phyloP scores from a whole-genome alignment of 306 rosid genomes.

The Fagus sylvatica region DNA sequence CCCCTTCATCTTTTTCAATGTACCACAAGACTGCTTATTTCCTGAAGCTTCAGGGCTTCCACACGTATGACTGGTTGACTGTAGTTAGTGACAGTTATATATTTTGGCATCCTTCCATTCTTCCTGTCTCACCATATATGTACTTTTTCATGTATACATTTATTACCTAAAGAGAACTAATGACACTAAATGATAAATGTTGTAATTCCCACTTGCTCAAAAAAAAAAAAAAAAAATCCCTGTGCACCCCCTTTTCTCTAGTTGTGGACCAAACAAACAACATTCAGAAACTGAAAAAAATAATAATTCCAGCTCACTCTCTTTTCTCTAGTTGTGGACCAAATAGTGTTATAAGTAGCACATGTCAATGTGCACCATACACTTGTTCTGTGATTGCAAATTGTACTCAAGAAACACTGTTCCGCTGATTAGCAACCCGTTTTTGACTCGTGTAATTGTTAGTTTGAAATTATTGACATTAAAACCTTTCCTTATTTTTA shows the following conservation, averaged over 20 bases:
- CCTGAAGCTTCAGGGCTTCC: neutral
- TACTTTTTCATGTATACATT: neutral
- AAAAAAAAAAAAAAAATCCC: neutral
- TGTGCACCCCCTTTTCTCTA: neutral
- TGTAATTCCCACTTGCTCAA: neutral
- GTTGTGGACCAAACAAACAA: neutral
- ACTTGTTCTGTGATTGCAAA: neutral
- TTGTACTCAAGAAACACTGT: neutral
- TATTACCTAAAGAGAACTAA: neutral
- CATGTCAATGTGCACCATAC: neutral
- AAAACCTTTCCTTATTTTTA: constrained; percentile 13
- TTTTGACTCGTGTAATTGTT: neutral
- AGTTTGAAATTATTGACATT: constrained; percentile 23
- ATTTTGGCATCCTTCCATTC: neutral
- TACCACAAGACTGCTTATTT: neutral
- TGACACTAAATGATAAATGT: neutral
- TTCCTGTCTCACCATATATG: no score
- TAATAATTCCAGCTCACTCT: neutral
- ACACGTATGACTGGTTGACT: neutral
- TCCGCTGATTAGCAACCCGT: neutral
- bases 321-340: neutral
- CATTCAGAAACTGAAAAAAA: neutral
- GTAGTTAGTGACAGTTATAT: neutral
- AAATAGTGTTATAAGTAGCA: neutral
- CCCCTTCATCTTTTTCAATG: neutral